These are phyloP conservation scores for Dimocarpus longan DNA, from an alignment of 345 rosid species.

Conservation along the genomic window DNA sequence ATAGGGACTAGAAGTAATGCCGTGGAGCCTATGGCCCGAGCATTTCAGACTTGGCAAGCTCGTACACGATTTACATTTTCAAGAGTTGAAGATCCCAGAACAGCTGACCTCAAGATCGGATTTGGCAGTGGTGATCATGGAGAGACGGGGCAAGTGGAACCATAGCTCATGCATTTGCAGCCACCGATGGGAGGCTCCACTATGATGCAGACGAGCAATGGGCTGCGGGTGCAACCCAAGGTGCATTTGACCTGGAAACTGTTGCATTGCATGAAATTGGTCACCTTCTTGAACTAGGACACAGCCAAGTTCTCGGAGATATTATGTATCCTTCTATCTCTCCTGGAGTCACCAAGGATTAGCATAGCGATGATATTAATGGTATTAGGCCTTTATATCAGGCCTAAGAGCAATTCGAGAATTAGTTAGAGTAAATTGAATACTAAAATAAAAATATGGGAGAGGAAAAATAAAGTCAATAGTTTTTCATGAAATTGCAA, in stretches of 20 bases:
- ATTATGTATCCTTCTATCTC: constrained; percentile 7
- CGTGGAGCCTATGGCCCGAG: neutral
- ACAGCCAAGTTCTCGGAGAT: neutral
- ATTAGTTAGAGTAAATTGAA: no score
- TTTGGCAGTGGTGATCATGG: constrained; percentile 17
- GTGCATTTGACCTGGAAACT: neutral
- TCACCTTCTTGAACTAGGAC: constrained; percentile 16
- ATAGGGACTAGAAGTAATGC: neutral
- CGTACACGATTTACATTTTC: neutral
- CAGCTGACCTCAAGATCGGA: neutral
- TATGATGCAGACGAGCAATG: constrained; percentile 22
- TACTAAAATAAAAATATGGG: no score
- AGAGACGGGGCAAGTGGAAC: constrained; percentile 14
- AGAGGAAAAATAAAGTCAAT: no score
- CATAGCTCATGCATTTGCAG: constrained; percentile 12
- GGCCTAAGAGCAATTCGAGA: no score
- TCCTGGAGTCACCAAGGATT: neutral
- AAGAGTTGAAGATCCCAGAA: neutral
- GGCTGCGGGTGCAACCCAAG: neutral
- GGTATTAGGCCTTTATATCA: constrained; percentile 14
- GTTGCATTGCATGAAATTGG: constrained; percentile 22
- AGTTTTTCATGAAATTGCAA: no score
- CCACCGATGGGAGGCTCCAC: constrained; percentile 9
- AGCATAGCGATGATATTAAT: constrained; percentile 10
- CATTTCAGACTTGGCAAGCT: neutral